Evolutionary conservation across 2,329 filamentous ascomycete species (phyloP), one percentile per base, ranked within the genome.

Genomic region (Aspergillus udagawae): DNA sequence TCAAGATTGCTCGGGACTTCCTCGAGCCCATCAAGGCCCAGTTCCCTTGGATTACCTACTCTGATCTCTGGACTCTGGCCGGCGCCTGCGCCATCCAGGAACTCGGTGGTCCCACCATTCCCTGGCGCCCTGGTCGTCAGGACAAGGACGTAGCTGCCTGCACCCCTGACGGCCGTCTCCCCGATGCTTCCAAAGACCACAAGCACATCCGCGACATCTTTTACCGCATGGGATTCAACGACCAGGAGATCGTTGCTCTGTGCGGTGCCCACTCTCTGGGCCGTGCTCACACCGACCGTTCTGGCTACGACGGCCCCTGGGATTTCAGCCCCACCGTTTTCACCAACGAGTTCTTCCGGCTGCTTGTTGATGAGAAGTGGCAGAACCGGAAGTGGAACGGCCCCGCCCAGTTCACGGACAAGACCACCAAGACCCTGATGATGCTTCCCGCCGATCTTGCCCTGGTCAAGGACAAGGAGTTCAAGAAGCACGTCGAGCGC

Each of bases 31-130:
- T 97, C 68, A 96, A 97, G 82, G 80, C 82, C 65, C 86, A 92
- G 77, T 92, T 91, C 84, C 92, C 93, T 52, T 97, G 93, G 94
- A 96, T 97, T 78, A 83, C 84, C 61, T 96, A 97, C 84, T 95
- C 92, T 14, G 93, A 99, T 73, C 88, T 99, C 65, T 97, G 93
- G 94, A 97, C 94, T 60, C 86, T 99, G 56, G 88, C 79, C 53
- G 94, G 91, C 71, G 86, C 94, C 63, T 85, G 82, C 73, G 90
- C 92, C 65, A 86, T 97, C 73, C 93, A 97, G 80, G 93, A 99
- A 80, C 93, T 97, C 88, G 86, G 92, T 73, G 93, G 93, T 6
- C 93, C 93, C 61, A 79, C 81, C 68, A 86, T 99, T 67, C 91
- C 92, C 60, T 99, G 86, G 88, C 85, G 93, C 69, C 91, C 93